phyloP scores from a whole-genome alignment of 345 rosid genomes.

The Populus alba region DNA sequence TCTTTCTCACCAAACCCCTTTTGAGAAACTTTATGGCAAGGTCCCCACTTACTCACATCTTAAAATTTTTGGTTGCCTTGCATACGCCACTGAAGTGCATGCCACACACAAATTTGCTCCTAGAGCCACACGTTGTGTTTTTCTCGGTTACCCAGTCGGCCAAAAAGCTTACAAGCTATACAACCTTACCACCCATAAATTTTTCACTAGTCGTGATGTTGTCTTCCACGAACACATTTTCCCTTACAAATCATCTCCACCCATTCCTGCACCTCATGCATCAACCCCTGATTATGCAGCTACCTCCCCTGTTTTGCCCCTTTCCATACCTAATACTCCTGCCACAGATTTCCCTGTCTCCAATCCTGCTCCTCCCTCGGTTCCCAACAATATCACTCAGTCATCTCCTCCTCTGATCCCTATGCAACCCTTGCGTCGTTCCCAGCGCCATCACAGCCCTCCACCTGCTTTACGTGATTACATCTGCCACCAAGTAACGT shows the following conservation, averaged over 20 bases:
- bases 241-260: not conserved
- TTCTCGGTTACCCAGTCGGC: not conserved
- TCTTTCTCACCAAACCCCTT: not conserved
- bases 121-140: not conserved
- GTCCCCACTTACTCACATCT: not conserved
- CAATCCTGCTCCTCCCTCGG: not conserved
- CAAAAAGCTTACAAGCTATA: slow-evolving; percentile 7
- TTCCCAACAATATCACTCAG: too few relatives aligned
- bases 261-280: not conserved
- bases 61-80: not conserved
- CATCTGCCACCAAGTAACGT: too few relatives aligned
- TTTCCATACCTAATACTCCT: too few relatives aligned
- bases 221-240: not conserved
- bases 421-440: too few relatives aligned
- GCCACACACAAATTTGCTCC: not conserved
- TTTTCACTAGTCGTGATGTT: not conserved
- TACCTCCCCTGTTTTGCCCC: not conserved
- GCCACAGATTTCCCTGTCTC: too few relatives aligned
- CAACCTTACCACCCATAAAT: not conserved
- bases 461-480: too few relatives aligned
- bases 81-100: not conserved
- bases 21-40: not conserved
- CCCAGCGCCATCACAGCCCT: too few relatives aligned
- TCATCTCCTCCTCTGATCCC: too few relatives aligned
- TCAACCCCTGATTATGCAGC: not conserved